phyloP scores from a whole-genome alignment of 768 basidiomycete genomes.

The Cubamyces sp. region DNA sequence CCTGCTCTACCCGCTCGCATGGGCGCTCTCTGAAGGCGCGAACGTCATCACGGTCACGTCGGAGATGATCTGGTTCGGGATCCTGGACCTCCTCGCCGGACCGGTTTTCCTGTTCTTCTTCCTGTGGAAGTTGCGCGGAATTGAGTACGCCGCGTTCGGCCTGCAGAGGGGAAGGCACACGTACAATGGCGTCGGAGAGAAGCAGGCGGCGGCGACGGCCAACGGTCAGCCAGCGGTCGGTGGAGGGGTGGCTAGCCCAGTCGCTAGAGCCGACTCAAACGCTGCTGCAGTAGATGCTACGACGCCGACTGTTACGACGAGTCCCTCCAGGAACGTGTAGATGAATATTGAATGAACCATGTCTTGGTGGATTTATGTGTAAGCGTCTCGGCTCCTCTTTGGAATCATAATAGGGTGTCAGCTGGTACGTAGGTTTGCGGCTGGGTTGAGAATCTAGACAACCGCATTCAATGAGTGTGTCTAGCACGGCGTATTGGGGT shows the following conservation, averaged over 20 bases:
- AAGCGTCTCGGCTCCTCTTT: no score
- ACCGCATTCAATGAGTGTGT: background rate
- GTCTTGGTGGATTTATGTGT: no score
- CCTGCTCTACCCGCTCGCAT: constrained; percentile 59
- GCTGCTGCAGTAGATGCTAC: background rate
- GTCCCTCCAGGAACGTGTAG: background rate
- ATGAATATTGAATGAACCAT: no score
- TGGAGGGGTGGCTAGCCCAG: background rate
- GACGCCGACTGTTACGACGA: background rate
- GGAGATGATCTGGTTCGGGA: constrained; percentile 61
- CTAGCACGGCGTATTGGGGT: background rate
- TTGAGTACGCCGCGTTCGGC: constrained; percentile 34
- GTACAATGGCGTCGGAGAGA: constrained; percentile 8
- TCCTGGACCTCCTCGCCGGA: constrained; percentile 45
- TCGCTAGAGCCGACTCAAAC: no score
- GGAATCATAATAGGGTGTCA: no score
- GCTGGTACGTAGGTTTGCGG: no score
- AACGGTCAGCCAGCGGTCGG: background rate
- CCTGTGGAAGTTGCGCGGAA: constrained; percentile 31
- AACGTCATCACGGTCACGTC: constrained; percentile 52
- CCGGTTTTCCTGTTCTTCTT: constrained; percentile 42
- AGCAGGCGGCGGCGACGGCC: background rate
- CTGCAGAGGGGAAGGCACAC: constrained; percentile 34
- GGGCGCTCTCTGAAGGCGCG: constrained; percentile 58
- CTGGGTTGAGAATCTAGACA: no score